A percentile compares a stretch with the other conserved stretches of the same genome.
Conservation (phyloP, 805 yeast species). For the Blastobotrys mokoenaii region DNA sequence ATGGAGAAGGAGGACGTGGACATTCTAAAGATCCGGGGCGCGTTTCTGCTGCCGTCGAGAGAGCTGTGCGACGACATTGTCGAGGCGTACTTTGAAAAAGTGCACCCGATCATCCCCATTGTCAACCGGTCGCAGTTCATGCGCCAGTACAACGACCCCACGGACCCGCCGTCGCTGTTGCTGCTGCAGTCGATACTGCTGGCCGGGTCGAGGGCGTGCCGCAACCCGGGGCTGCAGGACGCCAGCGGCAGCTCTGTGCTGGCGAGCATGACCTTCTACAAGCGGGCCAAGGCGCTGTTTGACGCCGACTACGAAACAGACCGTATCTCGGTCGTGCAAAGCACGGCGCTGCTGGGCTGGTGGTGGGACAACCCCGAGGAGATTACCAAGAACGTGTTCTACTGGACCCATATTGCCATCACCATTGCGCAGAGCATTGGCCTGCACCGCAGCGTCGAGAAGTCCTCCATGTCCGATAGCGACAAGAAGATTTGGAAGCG, state of each 20-base stretch:
- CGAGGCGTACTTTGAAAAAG: slow-evolving; percentile 49
- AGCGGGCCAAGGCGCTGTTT: slow-evolving; percentile 66
- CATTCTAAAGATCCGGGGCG: slow-evolving; percentile 55
- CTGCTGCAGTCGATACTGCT: slow-evolving; percentile 62
- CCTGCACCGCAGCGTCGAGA: slow-evolving; percentile 49
- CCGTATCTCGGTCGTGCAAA: slow-evolving; percentile 51
- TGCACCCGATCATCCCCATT: slow-evolving; percentile 65
- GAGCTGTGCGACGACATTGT: slow-evolving; percentile 54
- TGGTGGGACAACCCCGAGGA: slow-evolving; percentile 72
- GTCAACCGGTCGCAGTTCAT: slow-evolving; percentile 55
- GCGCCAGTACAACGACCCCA: slow-evolving; percentile 44
- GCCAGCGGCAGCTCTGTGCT: slow-evolving; percentile 38
- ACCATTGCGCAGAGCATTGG: slow-evolving; percentile 71
- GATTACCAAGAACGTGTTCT: slow-evolving; percentile 55
- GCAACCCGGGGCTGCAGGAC: slow-evolving; percentile 45
- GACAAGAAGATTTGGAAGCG: slow-evolving; percentile 50
- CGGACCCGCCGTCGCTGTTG: slow-evolving; percentile 52
- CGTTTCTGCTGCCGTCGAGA: slow-evolving; percentile 57
- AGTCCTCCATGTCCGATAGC: slow-evolving; percentile 31
- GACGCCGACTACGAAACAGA: slow-evolving; percentile 64
- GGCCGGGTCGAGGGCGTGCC: slow-evolving; percentile 57
- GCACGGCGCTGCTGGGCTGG: slow-evolving; percentile 53
- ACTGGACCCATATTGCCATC: slow-evolving; percentile 64
- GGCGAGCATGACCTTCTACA: slow-evolving; percentile 52
- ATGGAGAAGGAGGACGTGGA: slow-evolving; percentile 57